These are phyloP conservation scores for Medicago lupulina DNA, from an alignment of 306 rosid species.

Conservation along the genomic window DNA sequence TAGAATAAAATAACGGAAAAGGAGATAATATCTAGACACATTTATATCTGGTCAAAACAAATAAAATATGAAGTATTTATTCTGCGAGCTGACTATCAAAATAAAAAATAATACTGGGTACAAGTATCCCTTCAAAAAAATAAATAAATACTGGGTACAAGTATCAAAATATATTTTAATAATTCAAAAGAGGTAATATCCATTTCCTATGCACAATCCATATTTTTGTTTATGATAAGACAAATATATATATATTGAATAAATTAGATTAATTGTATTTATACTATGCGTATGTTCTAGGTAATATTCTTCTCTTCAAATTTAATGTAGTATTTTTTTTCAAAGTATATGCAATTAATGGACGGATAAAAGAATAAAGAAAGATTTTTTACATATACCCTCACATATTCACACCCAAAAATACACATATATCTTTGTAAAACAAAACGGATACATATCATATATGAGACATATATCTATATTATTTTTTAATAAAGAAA, in stretches of 20 bases:
- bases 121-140: background rate
- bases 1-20: background rate
- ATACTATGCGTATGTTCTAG: background rate
- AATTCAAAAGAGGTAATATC: background rate
- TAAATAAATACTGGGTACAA: no score
- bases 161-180: background rate
- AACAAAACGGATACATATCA: no score
- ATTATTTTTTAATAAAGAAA: background rate
- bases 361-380: background rate
- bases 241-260: background rate
- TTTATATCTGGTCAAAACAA: conserved; percentile 20
- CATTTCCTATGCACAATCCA: background rate
- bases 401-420: background rate
- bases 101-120: no score
- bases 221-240: background rate
- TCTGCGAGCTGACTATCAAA: background rate
- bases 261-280: background rate
- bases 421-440: no score
- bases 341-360: background rate
- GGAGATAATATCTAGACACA: conserved; percentile 6
- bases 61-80: background rate
- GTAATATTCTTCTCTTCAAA: background rate
- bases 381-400: background rate
- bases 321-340: background rate
- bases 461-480: no score